Evolutionary conservation across 2,329 filamentous ascomycete genomes (phyloP).

Genomic region (Chaetoscypha palmicola): DNA sequence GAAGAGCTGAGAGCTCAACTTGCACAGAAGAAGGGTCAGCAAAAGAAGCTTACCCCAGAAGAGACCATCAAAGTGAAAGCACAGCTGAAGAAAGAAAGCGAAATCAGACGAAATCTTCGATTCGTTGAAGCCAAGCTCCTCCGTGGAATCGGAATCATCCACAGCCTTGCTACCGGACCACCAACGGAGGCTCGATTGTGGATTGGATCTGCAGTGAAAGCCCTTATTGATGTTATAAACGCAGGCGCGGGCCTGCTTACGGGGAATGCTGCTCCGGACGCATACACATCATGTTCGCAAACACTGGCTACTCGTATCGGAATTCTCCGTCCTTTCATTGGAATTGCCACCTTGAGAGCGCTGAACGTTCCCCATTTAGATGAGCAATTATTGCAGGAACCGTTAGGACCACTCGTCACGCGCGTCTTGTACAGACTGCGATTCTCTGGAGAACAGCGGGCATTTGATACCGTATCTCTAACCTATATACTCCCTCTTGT

Average conservation of each 20-base stretch:
- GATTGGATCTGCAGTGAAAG: constrained; percentile 75
- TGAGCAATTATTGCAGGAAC: constrained; percentile 66
- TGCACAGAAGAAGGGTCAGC: constrained; percentile 85
- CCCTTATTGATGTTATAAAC: constrained; percentile 66
- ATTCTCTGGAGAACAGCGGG: constrained; percentile 87
- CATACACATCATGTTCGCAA: constrained; percentile 74
- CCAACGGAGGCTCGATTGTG: constrained; percentile 84
- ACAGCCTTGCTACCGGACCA: constrained; percentile 73
- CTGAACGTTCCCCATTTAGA: constrained; percentile 67
- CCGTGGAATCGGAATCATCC: constrained; percentile 80
- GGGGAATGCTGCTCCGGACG: constrained; percentile 68
- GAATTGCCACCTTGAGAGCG: constrained; percentile 76
- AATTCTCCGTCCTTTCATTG: constrained; percentile 71
- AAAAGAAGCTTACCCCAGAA: constrained; percentile 84
- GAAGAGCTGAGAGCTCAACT: constrained; percentile 81
- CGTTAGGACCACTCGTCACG: constrained; percentile 77
- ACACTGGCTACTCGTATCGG: constrained; percentile 70
- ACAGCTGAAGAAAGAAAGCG: constrained; percentile 79
- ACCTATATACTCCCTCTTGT: constrained; percentile 82
- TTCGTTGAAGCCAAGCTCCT: constrained; percentile 63
- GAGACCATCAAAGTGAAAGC: constrained; percentile 86
- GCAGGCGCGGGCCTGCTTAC: constrained; percentile 77
- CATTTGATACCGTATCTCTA: constrained; percentile 80
- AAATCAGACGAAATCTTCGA: constrained; percentile 67
- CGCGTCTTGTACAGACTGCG: constrained; percentile 84